Conservation (phyloP, 805 yeast species). For the Saccharomycopsis guyanensis region DNA sequence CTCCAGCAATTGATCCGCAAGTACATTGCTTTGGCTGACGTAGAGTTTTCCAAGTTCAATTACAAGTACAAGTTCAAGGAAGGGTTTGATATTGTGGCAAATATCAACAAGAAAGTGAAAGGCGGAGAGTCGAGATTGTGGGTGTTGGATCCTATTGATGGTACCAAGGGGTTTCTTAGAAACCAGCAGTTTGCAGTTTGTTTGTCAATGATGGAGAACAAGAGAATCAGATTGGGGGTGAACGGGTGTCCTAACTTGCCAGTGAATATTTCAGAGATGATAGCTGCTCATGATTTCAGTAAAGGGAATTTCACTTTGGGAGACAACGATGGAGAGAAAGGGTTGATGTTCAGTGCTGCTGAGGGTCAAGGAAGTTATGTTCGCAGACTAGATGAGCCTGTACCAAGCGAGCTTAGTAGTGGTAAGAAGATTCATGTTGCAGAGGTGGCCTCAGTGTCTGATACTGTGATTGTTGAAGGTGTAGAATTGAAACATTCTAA, state of each 20-base stretch:
- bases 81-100: constrained; percentile 34
- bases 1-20: constrained; percentile 50
- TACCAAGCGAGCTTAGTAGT: not conserved
- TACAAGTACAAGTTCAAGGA: constrained; percentile 31
- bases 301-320: not conserved
- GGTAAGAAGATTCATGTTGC: constrained; percentile 2
- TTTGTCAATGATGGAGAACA: constrained; percentile 79
- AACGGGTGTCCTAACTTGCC: constrained; percentile 95
- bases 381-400: constrained; percentile 22
- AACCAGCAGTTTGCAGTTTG: constrained; percentile 98
- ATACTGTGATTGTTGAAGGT: constrained; percentile 76
- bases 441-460: constrained; percentile 30
- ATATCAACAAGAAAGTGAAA: constrained; percentile 63
- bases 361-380: constrained; percentile 61
- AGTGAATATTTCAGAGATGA: constrained; percentile 35
- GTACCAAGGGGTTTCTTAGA: constrained; percentile 92
- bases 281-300: constrained; percentile 21
- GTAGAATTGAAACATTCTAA: constrained; percentile 95
- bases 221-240: constrained; percentile 79
- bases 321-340: not conserved
- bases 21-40: constrained; percentile 50
- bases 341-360: constrained; percentile 64
- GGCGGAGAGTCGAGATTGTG: constrained; percentile 79
- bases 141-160: constrained; percentile 98
- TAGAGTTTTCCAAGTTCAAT: constrained; percentile 24